Evolutionary conservation across 257 asterid species (phyloP).

Genomic region (Ballota nigra): DNA sequence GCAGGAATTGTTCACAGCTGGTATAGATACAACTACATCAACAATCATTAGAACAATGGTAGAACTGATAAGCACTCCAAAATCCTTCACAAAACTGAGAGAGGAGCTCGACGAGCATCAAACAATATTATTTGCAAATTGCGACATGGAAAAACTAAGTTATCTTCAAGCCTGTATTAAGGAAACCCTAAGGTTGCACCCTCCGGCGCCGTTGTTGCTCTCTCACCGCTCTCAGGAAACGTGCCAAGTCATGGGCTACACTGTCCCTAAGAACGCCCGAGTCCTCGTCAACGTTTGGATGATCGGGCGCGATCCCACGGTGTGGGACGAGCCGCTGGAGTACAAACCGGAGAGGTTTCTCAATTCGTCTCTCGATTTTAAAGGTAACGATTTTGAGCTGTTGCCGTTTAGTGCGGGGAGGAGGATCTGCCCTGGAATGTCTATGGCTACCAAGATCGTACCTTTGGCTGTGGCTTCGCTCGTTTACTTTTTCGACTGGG

Average conservation of each 20-base stretch:
- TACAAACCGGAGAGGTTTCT: conserved; percentile 43
- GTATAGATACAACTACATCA: conserved; percentile 45
- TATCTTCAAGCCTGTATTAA: conserved; percentile 42
- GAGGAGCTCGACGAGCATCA: conserved; percentile 20
- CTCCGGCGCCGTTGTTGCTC: conserved; percentile 43
- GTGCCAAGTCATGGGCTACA: conserved; percentile 36
- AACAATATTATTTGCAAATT: background rate
- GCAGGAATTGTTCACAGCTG: conserved; percentile 39
- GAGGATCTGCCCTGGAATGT: no score
- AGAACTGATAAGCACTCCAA: conserved; percentile 33
- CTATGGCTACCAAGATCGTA: conserved; percentile 37
- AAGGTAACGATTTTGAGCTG: conserved; percentile 44
- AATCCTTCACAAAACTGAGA: conserved; percentile 13
- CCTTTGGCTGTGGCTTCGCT: conserved; percentile 31
- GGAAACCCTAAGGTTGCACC: conserved; percentile 53
- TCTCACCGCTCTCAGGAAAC: conserved; percentile 32
- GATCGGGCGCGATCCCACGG: conserved; percentile 35
- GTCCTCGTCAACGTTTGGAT: conserved; percentile 39
- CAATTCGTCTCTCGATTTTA: conserved; percentile 30
- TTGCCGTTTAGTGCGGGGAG: conserved; percentile 51
- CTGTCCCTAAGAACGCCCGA: conserved; percentile 35
- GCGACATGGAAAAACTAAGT: conserved; percentile 12
- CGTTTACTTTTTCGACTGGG: conserved; percentile 36
- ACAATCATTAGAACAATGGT: conserved; percentile 35
- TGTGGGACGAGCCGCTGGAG: conserved; percentile 41